A percentile compares a stretch with the other conserved stretches of the same genome.
Evolutionary conservation across 2,329 filamentous ascomycete genomes (phyloP).

Genomic region (Verticillium dahliae): DNA sequence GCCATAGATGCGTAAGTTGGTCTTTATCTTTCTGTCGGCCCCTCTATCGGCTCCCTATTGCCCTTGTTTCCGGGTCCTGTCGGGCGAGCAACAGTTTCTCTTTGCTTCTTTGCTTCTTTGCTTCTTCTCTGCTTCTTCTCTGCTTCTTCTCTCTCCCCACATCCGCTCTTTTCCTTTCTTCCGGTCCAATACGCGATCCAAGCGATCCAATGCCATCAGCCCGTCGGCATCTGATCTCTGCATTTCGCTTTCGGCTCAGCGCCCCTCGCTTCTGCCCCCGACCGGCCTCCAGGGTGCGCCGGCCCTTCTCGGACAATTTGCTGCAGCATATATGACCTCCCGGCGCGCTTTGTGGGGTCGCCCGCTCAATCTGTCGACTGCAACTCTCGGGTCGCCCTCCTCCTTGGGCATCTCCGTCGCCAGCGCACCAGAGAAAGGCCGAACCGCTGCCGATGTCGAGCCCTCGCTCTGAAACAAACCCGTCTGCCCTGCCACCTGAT

Average conservation of each 20-base stretch:
- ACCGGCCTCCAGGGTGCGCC: slow-evolving; percentile 2
- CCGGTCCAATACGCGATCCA: background rate
- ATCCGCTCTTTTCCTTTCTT: slow-evolving; percentile 1
- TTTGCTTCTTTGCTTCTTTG: too few species aligned
- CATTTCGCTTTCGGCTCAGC: too few species aligned
- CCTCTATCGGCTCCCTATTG: slow-evolving; percentile 1
- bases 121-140: too few species aligned
- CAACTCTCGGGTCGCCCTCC: slow-evolving; percentile 1
- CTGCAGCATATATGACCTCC: slow-evolving; percentile 10
- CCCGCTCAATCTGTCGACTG: slow-evolving; percentile 14
- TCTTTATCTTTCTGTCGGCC: slow-evolving; percentile 4
- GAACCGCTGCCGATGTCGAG: slow-evolving; percentile 14
- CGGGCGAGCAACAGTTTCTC: too few species aligned
- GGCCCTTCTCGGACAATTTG: slow-evolving; percentile 19
- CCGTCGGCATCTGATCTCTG: too few species aligned
- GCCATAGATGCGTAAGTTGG: slow-evolving; percentile 51
- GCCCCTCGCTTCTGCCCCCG: background rate
- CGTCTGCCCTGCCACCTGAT: background rate
- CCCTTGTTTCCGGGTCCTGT: background rate
- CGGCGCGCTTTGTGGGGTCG: slow-evolving; percentile 20
- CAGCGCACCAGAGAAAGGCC: slow-evolving; percentile 9
- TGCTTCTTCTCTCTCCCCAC: background rate
- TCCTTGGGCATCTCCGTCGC: background rate
- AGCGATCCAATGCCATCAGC: too few species aligned
- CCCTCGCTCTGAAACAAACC: background rate